Base-by-base conservation (phyloP, 768 basidiomycete species). In the Russula emetica region DNA sequence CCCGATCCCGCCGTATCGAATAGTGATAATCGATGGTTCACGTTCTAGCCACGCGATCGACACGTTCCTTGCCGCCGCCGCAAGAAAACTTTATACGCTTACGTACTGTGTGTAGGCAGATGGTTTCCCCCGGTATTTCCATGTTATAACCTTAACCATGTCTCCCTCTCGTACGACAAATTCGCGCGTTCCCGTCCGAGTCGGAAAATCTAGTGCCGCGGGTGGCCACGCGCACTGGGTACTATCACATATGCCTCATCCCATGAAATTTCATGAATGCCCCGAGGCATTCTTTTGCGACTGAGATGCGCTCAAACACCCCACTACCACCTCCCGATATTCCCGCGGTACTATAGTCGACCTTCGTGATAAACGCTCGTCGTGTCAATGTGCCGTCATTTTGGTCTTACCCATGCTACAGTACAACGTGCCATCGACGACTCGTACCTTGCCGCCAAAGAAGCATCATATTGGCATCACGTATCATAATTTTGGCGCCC, bases 1-100 rank as follows among this genome's bases (percentile, higher is more conserved):
- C 42, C 44, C 56, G 55, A 57, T 57, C n/a, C 55, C 55, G 22
- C 42, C 55, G 55, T 30, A 57, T 57, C 42, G 8, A 20, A 22
- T 20, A 5, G 24, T 22, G 16, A 34, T 45, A 45, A 44, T 44
- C 42, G 42, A 34, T 34, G 24, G 3, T 10, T 38, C 11, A 24
- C 26, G 1, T 28, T 56, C 40, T 28, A 30, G 18, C 26, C 26
- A 58, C 51, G 42, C 44, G 24, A 62, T 62, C 30, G 51, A 58
- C 62, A 47, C 32, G 34, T 63, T 22, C 20, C 20, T 22, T 45
- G 44, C 44, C 55, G 51, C 26, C 24, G 24, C 55, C 30, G 44
- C 20, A 30, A 30, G 16, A 49, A 52, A 32, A 52, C 28, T 10
- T 49, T 16, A 32, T 28, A 45, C 52, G 3, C 40, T 45, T 47